These are phyloP conservation scores for Suillus subaureus DNA, from an alignment of 768 basidiomycete genomes.

Conservation along the genomic window DNA sequence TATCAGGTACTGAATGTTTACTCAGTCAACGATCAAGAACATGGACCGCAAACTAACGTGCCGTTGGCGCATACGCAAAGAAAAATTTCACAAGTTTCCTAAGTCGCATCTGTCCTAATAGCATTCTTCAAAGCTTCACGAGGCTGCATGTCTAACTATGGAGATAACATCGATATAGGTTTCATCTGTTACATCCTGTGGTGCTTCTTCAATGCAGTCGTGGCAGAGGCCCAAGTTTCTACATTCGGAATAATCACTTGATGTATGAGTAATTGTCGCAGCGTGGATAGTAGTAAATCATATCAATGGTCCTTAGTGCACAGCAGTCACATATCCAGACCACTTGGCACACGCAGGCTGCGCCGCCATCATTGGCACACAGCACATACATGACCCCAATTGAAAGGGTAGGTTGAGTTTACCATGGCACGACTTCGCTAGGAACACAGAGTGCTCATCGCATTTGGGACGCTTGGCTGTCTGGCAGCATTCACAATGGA, in stretches of 20 bases:
- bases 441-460: background rate
- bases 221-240: background rate
- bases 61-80: background rate
- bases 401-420: background rate
- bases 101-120: too few relatives aligned
- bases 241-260: background rate
- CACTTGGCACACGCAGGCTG: background rate
- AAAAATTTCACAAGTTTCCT: too few relatives aligned
- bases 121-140: background rate
- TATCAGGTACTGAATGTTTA: background rate
- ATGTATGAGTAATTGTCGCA: background rate
- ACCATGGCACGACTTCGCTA: background rate
- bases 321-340: background rate
- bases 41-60: background rate
- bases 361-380: background rate
- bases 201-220: background rate
- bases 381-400: background rate
- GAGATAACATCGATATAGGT: background rate
- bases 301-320: background rate
- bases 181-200: background rate
- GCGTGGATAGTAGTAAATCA: background rate
- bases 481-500: background rate
- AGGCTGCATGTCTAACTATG: background rate
- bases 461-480: background rate
- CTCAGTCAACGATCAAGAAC: background rate